Base-by-base conservation (phyloP, 1,139 yeast genomes). In the Yarrowia galli region DNA sequence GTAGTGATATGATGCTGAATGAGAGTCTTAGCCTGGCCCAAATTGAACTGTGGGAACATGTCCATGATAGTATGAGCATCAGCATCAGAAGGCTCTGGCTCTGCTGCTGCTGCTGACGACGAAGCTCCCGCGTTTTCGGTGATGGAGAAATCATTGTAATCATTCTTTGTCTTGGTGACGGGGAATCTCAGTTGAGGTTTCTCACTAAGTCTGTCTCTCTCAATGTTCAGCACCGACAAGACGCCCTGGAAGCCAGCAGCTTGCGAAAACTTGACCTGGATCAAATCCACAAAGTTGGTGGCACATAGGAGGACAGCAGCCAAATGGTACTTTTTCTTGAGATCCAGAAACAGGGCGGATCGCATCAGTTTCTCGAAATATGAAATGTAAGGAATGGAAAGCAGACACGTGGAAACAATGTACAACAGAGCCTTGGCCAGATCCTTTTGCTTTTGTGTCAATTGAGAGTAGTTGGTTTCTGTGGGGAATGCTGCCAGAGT, bases 1-100 rank as follows among this genome's bases (percentile, higher is more conserved):
- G 45, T 45, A 15, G 64, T 45, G 22, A 28, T 58, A 40, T 65
- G 68, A 15, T 56, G 63, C 25, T 65, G 46, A 13, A 65, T 43
- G 10, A 65, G 36, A 10, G 68, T 65, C 43, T 54, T 46, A 13
- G 63, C 54, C 42, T 65, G 68, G 20, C 65, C 64, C 56, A 54
- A 15, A 15, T 56, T 65, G 42, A 65, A 38, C 40, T 65, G 68
- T 2, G 68, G 68, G 28, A 65, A 65, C 43, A 65, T 32, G 8
- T 65, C 68, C 54, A 61, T 48, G 56, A 61, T 35, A 5, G n/a
- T 22, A 8, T 46, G 66, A 4, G 68, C 63, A 12, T 65, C 53
- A 3, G 63, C 38, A 9, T 46, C 53, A 7, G 45, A 45, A 2
- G 60, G 35, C n/a, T 64, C 49, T 2, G n/a, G n/a, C n/a, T n/a